Conservation (phyloP, 306 rosid genomes). For the Aeschynomene evenia region DNA sequence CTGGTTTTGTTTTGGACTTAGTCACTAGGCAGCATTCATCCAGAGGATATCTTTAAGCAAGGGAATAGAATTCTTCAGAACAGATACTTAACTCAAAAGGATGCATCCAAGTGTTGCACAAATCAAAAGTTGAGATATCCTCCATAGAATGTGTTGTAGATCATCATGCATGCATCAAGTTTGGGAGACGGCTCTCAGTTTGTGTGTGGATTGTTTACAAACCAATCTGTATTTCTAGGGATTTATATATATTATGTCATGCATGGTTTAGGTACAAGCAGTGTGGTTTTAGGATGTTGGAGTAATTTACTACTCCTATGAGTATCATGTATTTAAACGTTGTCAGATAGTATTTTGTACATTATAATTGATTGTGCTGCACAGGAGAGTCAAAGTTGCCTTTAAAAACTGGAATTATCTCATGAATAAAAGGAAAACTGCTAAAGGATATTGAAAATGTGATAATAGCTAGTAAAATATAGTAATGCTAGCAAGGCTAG, state of each 20-base stretch:
- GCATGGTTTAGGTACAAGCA: slow-evolving; percentile 30
- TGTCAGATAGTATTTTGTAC: slow-evolving; percentile 30
- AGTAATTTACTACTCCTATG: slow-evolving; percentile 10
- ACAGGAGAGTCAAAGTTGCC: neutral
- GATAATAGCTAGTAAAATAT: neutral
- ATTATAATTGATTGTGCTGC: slow-evolving; percentile 2
- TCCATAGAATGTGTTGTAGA: neutral
- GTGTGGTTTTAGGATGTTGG: slow-evolving; percentile 17
- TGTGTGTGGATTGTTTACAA: slow-evolving; percentile 22
- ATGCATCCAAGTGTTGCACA: too few species aligned
- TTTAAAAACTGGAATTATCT: neutral
- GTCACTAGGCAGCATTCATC: neutral
- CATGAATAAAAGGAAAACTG: neutral
- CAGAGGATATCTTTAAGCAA: slow-evolving; percentile 1
- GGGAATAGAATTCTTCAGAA: slow-evolving; percentile 18
- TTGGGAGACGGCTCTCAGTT: slow-evolving; percentile 31
- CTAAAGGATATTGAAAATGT: neutral
- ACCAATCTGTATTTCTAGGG: neutral
- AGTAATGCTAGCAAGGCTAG: too few species aligned
- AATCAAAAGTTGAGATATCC: neutral
- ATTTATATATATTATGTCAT: slow-evolving; percentile 22
- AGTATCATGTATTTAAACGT: slow-evolving; percentile 11
- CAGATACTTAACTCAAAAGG: neutral
- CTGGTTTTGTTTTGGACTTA: neutral
- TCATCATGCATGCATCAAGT: slow-evolving; percentile 17